A percentile compares a stretch with the other conserved stretches of the same genome.
Evolutionary conservation across 371 early-diverging fungal genomes (phyloP).

Genomic region (Umbelopsis sp.): DNA sequence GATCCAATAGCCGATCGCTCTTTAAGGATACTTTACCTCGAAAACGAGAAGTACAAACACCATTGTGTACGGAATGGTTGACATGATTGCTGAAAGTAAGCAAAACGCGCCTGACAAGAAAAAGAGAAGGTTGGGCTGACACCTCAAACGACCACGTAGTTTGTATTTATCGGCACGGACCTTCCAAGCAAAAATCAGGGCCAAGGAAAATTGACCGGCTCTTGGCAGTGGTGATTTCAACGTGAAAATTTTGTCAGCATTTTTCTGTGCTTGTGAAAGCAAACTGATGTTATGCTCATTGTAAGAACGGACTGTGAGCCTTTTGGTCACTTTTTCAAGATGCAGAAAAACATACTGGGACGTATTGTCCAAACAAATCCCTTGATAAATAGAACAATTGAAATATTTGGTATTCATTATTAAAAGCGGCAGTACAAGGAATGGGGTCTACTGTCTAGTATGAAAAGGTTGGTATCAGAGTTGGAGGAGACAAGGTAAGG

Average conservation of each 20-base stretch:
- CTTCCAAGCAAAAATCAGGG: neutral
- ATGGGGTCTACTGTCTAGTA: neutral
- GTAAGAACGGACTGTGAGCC: too few relatives aligned
- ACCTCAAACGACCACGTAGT: neutral
- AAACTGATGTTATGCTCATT: too few relatives aligned
- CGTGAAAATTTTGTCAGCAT: neutral
- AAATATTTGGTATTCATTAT: neutral
- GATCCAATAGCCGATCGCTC: neutral
- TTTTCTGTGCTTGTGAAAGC: too few relatives aligned
- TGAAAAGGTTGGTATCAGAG: neutral
- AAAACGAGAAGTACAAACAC: slow-evolving; percentile 1
- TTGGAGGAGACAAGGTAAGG: neutral
- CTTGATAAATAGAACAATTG: neutral
- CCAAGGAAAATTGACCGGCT: neutral
- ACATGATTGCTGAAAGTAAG: neutral
- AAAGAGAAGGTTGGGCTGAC: neutral
- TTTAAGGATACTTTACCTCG: neutral
- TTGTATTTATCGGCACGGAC: neutral
- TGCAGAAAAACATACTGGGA: too few relatives aligned
- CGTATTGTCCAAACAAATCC: too few relatives aligned
- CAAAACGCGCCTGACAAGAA: too few relatives aligned
- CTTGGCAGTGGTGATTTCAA: neutral
- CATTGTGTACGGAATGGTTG: slow-evolving; percentile 5
- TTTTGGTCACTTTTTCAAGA: too few relatives aligned
- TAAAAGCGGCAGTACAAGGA: neutral